Conservation (phyloP, 2,329 filamentous ascomycete species). For the Fusarium sp. region DNA sequence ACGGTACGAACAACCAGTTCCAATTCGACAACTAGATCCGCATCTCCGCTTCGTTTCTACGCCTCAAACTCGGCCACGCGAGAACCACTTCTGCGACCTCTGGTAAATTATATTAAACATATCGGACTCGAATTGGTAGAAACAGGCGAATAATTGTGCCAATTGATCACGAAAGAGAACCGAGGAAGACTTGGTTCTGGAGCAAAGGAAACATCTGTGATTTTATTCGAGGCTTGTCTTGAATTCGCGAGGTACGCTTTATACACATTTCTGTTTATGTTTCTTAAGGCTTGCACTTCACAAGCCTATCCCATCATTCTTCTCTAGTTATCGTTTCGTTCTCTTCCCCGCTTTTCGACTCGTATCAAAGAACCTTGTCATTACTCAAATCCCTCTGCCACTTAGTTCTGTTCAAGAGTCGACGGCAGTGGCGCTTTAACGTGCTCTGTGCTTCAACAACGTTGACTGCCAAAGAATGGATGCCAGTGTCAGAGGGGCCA, state of each 20-base stretch:
- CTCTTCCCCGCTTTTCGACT: constrained; percentile 17
- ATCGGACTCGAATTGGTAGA: constrained; percentile 35
- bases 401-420: constrained; percentile 13
- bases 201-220: constrained; percentile 4
- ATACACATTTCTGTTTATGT: background rate
- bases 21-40: background rate
- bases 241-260: constrained; percentile 13
- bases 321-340: constrained; percentile 6
- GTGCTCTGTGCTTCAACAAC: constrained; percentile 17
- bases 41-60: constrained; percentile 2
- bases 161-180: constrained; percentile 18
- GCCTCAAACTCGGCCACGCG: constrained; percentile 3
- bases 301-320: background rate
- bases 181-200: constrained; percentile 23
- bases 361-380: constrained; percentile 21
- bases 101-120: constrained; percentile 14
- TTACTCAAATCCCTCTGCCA: constrained; percentile 14
- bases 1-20: background rate
- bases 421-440: constrained; percentile 40
- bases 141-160: constrained; percentile 37
- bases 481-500: constrained; percentile 31
- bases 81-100: constrained; percentile 27
- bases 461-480: constrained; percentile 28
- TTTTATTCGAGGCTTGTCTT: background rate
- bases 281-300: background rate